Evolutionary conservation across 2,329 filamentous ascomycete genomes (phyloP).

Genomic region (Ophiocordyceps polyrhachis-furcata): DNA sequence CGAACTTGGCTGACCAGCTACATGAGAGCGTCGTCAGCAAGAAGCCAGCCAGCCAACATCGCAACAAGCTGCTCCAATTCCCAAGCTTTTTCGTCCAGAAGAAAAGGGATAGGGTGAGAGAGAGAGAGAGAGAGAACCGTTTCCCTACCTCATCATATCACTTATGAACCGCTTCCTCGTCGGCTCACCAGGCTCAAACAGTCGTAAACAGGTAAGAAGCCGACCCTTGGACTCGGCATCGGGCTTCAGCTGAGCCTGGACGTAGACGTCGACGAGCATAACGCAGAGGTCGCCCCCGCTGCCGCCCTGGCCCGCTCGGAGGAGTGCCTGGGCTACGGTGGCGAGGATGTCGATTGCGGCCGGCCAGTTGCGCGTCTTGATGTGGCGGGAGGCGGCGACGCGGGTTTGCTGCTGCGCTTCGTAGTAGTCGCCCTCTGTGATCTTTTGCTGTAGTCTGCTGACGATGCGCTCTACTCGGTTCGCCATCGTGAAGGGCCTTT

Average conservation of each 20-base stretch:
- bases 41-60: background rate
- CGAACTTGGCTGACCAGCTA: conserved; percentile 66
- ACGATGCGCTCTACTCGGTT: conserved; percentile 31
- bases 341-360: conserved; percentile 76
- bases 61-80: background rate
- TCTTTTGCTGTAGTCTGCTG: conserved; percentile 60
- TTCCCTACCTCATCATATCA: conserved; percentile 52
- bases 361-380: conserved; percentile 69
- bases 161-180: conserved; percentile 83
- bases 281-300: conserved; percentile 81
- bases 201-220: conserved; percentile 57
- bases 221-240: conserved; percentile 58
- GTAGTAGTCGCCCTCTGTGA: conserved; percentile 83
- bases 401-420: conserved; percentile 97
- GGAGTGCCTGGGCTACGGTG: conserved; percentile 65
- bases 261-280: conserved; percentile 79
- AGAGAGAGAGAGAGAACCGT: too few species aligned
- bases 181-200: conserved; percentile 70
- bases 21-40: background rate
- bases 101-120: too few species aligned
- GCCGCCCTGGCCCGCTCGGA: conserved; percentile 84
- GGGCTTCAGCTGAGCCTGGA: conserved; percentile 62
- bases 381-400: conserved; percentile 83
- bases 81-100: background rate
- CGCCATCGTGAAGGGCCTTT: conserved; percentile 13